A percentile compares a stretch with the other conserved stretches of the same genome.
Conservation (phyloP, 345 rosid species). For the Cardamine occulta region DNA sequence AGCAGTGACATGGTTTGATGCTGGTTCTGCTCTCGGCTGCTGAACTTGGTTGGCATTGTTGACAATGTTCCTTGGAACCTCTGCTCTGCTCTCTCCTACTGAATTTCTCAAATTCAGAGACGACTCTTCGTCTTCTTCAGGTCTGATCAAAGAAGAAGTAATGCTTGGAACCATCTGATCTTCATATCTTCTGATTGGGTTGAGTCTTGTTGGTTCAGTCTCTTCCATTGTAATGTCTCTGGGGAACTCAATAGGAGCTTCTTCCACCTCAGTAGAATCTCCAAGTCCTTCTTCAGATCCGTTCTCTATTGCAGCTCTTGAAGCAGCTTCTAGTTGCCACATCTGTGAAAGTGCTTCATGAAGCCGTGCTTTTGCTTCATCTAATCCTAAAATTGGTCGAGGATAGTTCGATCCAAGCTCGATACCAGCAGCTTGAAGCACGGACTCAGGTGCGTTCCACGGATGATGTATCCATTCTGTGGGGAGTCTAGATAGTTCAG, state of each 20-base stretch:
- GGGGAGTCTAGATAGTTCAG: constrained; percentile 93
- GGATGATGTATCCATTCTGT: constrained; percentile 99
- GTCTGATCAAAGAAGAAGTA: constrained; percentile 73
- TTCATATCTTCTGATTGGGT: constrained; percentile 61
- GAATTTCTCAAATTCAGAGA: constrained; percentile 59
- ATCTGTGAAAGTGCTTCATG: constrained; percentile 81
- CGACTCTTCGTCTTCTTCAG: constrained; percentile 75
- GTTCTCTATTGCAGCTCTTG: constrained; percentile 91
- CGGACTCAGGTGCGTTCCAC: constrained; percentile 92
- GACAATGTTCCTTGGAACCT: constrained; percentile 73
- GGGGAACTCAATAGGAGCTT: constrained; percentile 69
- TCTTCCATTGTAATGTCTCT: constrained; percentile 57
- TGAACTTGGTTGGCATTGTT: constrained; percentile 54
- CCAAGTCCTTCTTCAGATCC: constrained; percentile 99
- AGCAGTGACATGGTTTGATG: constrained; percentile 50
- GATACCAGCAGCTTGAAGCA: constrained; percentile 96
- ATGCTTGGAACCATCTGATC: constrained; percentile 99
- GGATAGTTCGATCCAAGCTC: constrained; percentile 98
- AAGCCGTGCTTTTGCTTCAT: constrained; percentile 84
- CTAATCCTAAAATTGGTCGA: constrained; percentile 76
- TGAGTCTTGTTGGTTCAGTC: constrained; percentile 73
- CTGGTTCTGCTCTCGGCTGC: constrained; percentile 54
- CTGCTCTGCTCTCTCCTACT: constrained; percentile 72
- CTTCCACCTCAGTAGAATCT: constrained; percentile 75
- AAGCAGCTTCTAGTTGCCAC: constrained; percentile 98